Percentiles rank a stretch among this genome's conserved stretches.
Evolutionary conservation across 768 basidiomycete species (phyloP).

Genomic region (Nidularia pulvinata): DNA sequence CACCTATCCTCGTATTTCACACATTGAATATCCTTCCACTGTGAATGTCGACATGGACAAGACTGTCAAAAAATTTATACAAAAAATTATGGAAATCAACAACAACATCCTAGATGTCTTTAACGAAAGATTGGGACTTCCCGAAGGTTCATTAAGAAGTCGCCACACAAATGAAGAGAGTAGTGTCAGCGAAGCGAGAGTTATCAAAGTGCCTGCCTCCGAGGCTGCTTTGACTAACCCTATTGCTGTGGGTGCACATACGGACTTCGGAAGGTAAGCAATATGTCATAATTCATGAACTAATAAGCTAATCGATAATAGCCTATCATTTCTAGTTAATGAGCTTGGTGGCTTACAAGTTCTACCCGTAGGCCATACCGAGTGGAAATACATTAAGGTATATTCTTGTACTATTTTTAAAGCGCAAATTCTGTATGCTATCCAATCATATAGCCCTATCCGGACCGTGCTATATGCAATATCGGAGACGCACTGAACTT

Average conservation of each 20-base stretch:
- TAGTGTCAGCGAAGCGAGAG: conserved; percentile 54
- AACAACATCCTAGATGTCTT: conserved; percentile 48
- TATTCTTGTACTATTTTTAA: conserved; percentile 7
- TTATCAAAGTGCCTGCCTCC: conserved; percentile 43
- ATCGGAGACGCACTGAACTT: conserved; percentile 57
- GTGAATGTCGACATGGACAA: conserved; percentile 47
- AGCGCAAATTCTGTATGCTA: neutral
- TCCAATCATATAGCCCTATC: conserved; percentile 32
- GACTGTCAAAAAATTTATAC: conserved; percentile 47
- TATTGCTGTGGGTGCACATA: conserved; percentile 55
- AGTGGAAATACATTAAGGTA: conserved; percentile 68
- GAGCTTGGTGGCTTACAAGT: conserved; percentile 67
- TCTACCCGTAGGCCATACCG: conserved; percentile 48
- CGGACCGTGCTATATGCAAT: conserved; percentile 54
- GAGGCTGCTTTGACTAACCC: conserved; percentile 9
- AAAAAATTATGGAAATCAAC: conserved; percentile 51
- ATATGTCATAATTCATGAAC: conserved; percentile 3
- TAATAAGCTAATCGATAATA: conserved; percentile 29
- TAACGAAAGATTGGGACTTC: conserved; percentile 50
- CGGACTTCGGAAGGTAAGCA: conserved; percentile 59
- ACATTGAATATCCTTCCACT: conserved; percentile 52
- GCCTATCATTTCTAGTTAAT: conserved; percentile 59
- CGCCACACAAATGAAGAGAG: conserved; percentile 39
- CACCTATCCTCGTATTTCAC: conserved; percentile 46
- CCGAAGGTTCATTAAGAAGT: conserved; percentile 37